Evolutionary conservation across 495 filamentous ascomycete species (phyloP), one percentile per base, ranked within the genome.

Genomic region (Penicillium maclennaniae): DNA sequence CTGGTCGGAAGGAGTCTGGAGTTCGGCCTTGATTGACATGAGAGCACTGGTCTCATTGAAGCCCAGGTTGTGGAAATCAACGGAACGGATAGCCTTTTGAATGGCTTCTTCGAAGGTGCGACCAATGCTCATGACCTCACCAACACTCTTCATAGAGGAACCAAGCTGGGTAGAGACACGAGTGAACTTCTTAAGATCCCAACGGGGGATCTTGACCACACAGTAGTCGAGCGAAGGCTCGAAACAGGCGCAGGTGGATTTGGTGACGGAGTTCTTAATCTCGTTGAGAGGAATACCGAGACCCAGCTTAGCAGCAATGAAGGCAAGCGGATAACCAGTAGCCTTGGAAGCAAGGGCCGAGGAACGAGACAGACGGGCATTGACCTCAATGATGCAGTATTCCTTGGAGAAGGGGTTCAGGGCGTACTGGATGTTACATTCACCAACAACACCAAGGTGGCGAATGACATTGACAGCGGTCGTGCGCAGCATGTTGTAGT

Each of bases 101-200:
- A 98, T 96, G 14, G 93, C 93, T 72, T 98, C 93, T 70, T 98
- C 93, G 53, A 98, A 98, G 0, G 90, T 95, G 56, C 93, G 78
- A 51, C 93, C 93, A 62, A 98, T 97, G 61, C 87, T 91, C 93
- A 98, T 97, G 50, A 98, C 93, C 68, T 98, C 93, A 61, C 93
- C 93, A 41, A 98, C 91, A 79, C 90, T 95, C 87, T 98, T 98
- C 93, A 98, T 98, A 14, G 93, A 97, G 7, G 93, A 97, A 31
- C 88, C 90, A 7, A 98, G 85, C 71, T 91, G 84, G 4, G 91
- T 97, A 7, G 92, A 97, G 17, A 97, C 93, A 49, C 93, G 86
- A 25, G 88, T 92, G 73, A 98, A 98, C 71, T 98, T 98, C 79
- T 97, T 97, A 55, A 98, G 71, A 73, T 98, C 93, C 93, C 93